Evolutionary conservation across 176 grass and related monocot genomes (phyloP).

Genomic region (Cocos nucifera): DNA sequence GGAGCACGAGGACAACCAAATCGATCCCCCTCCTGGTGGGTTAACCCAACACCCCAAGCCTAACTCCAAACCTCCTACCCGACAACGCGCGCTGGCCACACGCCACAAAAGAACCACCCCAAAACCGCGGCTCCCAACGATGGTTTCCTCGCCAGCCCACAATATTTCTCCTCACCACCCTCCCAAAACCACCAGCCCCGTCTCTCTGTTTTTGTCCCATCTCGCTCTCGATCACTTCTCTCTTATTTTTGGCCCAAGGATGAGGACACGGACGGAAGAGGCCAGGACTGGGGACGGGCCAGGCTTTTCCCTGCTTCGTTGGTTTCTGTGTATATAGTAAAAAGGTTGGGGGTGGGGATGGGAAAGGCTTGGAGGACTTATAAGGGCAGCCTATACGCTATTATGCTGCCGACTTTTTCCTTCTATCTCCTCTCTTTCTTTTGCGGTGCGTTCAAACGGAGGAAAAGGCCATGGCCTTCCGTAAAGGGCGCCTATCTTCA

Average conservation of each 20-base stretch:
- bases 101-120: too few relatives aligned
- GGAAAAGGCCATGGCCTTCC: neutral
- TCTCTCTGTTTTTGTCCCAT: neutral
- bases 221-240: neutral
- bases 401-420: too few relatives aligned
- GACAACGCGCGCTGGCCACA: too few relatives aligned
- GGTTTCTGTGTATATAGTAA: neutral
- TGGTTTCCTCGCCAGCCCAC: neutral
- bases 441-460: conserved; percentile 10
- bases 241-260: neutral
- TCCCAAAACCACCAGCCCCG: neutral
- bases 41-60: too few relatives aligned
- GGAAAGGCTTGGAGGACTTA: too few relatives aligned
- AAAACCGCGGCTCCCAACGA: too few relatives aligned
- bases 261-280: too few relatives aligned
- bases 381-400: too few relatives aligned
- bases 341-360: too few relatives aligned
- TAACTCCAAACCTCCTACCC: too few relatives aligned
- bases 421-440: neutral
- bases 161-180: neutral
- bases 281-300: neutral
- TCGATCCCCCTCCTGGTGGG: too few relatives aligned
- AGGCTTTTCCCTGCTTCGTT: neutral
- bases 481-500: neutral
- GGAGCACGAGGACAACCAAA: too few relatives aligned